Evolutionary conservation across 129 eudicot species (phyloP).

Genomic region (Lactuca saligna): DNA sequence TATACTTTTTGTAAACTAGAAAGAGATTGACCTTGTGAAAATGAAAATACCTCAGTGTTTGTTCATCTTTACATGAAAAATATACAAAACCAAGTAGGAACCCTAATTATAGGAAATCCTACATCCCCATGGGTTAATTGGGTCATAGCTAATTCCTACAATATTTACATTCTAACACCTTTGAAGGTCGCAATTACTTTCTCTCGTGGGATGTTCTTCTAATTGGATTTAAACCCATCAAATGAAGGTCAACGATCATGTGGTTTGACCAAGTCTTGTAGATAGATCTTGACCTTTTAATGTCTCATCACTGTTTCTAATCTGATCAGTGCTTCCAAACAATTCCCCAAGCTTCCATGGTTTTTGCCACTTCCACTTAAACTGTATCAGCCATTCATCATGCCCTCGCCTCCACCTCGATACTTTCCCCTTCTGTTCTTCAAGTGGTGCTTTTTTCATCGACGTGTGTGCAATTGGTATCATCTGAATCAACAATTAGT

Average conservation of each 20-base stretch:
- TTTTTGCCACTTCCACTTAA: conserved; percentile 96
- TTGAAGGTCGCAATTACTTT: conserved; percentile 18
- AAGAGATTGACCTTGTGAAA: too few species aligned
- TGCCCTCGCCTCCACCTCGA: conserved; percentile 84
- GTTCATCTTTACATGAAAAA: too few species aligned
- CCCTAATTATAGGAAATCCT: too few species aligned
- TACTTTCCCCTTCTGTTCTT: conserved; percentile 63
- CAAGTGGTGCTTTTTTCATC: conserved; percentile 57
- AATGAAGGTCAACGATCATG: conserved; percentile 30
- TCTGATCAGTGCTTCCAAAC: conserved; percentile 42
- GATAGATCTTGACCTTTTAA: conserved; percentile 38
- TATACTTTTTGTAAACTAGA: neutral
- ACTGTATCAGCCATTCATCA: conserved; percentile 80
- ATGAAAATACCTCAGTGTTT: too few species aligned
- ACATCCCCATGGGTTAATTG: too few species aligned
- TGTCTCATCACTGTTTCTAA: conserved; percentile 38
- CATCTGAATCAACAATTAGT: conserved; percentile 50
- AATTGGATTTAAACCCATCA: conserved; percentile 16
- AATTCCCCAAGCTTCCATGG: conserved; percentile 77
- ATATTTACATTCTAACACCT: too few species aligned
- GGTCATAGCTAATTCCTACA: too few species aligned
- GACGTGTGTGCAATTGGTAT: conserved; percentile 64
- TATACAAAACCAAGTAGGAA: too few species aligned
- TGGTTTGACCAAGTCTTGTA: conserved; percentile 24
- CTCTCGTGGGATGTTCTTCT: conserved; percentile 6